Base-by-base conservation (phyloP, 2,329 filamentous ascomycete species). In the Penicillium sp. region DNA sequence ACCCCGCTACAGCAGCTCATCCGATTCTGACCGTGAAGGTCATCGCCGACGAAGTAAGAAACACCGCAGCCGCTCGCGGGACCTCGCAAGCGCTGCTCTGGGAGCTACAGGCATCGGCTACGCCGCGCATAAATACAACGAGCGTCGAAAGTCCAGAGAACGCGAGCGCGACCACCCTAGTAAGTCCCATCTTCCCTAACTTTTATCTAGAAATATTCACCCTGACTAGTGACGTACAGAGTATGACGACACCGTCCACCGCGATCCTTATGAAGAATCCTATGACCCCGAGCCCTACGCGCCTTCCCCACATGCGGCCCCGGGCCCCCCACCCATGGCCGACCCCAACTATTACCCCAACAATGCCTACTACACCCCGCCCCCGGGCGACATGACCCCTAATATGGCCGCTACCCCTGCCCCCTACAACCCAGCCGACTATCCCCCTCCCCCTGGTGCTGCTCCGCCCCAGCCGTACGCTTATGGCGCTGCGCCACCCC, bases 31-130 rank as follows among this genome's bases (percentile, higher is more conserved):
- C 41, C 61, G 66, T 4, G 70, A 66, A 26, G 57, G 63, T 34
- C 67, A 66, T 42, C 67, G 69, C 34, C 61, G 67, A 51, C 67
- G 64, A 30, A 68, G 67, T 46, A 66, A 65, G 64, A 70, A 68
- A 55, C 72, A 70, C 55, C 70, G 70, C 45, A 74, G 74, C 53
- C 68, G 72, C 27, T 75, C 73, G n/a, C 71, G 70, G 36, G 74
- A 72, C 8, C 53, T 82, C 26, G 82, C 81, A 18, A 79, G 79
- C 55, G 80, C 80, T 26, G 83, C 81, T 26, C 76, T 82, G 27
- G 82, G 82, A 47, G 83, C 83, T 55, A 81, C 80, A 47, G 81
- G 79, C 18, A 81, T 80, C 47, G 83, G 80, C 23, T 72, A 82
- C 58, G 81, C 81, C 41, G 82, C 82, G 14, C 79, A 84, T 64